phyloP scores from a whole-genome alignment of 805 yeast species.

The Wickerhamiella vanderwaltii region DNA sequence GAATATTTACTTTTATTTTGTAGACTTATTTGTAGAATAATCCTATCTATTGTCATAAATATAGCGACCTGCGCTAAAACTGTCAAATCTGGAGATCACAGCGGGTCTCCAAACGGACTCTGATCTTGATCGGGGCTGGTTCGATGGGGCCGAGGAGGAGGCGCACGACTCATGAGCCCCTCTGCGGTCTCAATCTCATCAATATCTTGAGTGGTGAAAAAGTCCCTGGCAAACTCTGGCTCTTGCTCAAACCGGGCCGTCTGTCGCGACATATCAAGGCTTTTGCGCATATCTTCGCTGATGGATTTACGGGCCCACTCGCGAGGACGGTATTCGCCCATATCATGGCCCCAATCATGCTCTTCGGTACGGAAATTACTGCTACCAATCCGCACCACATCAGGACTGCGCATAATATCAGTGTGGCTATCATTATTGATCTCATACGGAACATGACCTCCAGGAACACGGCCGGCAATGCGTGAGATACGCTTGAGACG shows the following conservation, averaged over 20 bases:
- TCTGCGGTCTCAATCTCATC: conserved; percentile 28
- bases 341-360: background rate
- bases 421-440: conserved; percentile 17
- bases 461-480: conserved; percentile 11
- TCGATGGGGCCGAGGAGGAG: background rate
- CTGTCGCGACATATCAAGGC: conserved; percentile 22
- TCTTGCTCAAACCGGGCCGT: conserved; percentile 22
- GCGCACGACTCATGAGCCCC: conserved; percentile 22
- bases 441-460: conserved; percentile 20
- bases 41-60: too few species aligned
- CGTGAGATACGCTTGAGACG: conserved; percentile 9
- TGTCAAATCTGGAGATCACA: too few species aligned
- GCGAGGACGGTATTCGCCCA: conserved; percentile 9
- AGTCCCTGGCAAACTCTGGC: conserved; percentile 19
- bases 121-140: conserved; percentile 3
- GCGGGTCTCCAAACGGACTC: conserved; percentile 8
- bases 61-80: too few species aligned
- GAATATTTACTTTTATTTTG: too few species aligned
- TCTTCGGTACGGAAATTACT: conserved; percentile 15
- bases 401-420: conserved; percentile 19
- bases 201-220: conserved; percentile 19
- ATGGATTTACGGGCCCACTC: conserved; percentile 14
- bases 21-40: too few species aligned
- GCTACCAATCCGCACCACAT: conserved; percentile 19
- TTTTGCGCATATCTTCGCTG: conserved; percentile 18